Percentiles rank a stretch among this genome's conserved stretches.
These are phyloP conservation scores for Globisporangium sylvaticum DNA, from an alignment of 352 stramenopile species.

Conservation along the genomic window DNA sequence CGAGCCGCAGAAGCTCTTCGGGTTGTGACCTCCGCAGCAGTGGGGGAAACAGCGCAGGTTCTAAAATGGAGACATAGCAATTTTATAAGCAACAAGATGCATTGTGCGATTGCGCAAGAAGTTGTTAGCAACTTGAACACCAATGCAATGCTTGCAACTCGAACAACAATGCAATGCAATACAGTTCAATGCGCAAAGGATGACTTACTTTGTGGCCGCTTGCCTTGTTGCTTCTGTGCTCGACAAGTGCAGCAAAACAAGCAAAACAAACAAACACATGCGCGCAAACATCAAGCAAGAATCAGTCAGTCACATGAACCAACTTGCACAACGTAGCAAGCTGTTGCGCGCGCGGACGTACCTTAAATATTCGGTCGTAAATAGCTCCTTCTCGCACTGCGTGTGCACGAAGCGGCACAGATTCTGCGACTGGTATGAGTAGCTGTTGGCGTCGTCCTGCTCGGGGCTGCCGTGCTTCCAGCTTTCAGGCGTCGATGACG, in stretches of 20 bases:
- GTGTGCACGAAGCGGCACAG: constrained; percentile 55
- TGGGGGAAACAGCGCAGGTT: constrained; percentile 82
- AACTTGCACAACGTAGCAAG: neutral
- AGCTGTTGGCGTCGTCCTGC: constrained; percentile 27
- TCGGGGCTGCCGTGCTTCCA: constrained; percentile 24
- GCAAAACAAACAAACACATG: neutral
- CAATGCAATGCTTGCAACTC: neutral
- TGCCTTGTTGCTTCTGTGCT: constrained; percentile 77
- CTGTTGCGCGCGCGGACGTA: constrained; percentile 15
- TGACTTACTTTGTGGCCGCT: constrained; percentile 69
- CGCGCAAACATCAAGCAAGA: neutral
- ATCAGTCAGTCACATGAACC: neutral
- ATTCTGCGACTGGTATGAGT: constrained; percentile 6
- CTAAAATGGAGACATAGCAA: constrained; percentile 14
- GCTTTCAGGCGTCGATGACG: neutral
- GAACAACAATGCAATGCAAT: neutral
- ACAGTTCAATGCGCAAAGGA: neutral
- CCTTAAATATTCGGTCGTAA: constrained; percentile 71
- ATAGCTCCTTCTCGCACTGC: constrained; percentile 74
- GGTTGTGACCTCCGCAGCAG: constrained; percentile 78
- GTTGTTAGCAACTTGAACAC: neutral
- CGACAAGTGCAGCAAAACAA: constrained; percentile 9
- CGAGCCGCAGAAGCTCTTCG: constrained; percentile 82
- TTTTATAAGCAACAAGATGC: neutral
- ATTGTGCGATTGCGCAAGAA: neutral